Evolutionary conservation across 176 grass and related monocot genomes (phyloP).

Genomic region (Coix lacrymajobi): DNA sequence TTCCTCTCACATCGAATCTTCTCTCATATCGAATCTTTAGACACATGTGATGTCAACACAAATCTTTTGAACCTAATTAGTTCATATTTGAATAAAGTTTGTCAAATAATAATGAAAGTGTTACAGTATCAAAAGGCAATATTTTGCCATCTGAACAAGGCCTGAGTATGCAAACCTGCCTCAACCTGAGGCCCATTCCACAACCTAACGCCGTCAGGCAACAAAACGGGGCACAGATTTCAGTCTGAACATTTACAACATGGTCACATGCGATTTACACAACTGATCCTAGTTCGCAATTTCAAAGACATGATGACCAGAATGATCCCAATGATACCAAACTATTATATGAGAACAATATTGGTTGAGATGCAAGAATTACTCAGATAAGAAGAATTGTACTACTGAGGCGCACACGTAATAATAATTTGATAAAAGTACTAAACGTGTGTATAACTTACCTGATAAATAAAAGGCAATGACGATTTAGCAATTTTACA

Average conservation of each 20-base stretch:
- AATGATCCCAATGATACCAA: not conserved
- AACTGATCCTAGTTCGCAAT: not conserved
- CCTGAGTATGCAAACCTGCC: not conserved
- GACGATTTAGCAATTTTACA: conserved; percentile 4
- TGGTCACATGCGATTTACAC: not conserved
- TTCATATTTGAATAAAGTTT: too few species aligned
- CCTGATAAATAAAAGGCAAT: not conserved
- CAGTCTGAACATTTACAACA: not conserved
- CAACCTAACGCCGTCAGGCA: not conserved
- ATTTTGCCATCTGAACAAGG: too few species aligned
- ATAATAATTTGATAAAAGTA: not conserved
- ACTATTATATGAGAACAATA: too few species aligned
- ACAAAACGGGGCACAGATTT: not conserved
- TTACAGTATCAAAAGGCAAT: too few species aligned
- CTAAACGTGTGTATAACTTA: not conserved
- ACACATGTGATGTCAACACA: too few species aligned
- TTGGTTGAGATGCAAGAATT: not conserved
- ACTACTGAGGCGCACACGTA: not conserved
- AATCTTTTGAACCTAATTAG: too few species aligned
- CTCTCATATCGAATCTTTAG: too few species aligned
- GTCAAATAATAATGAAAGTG: too few species aligned
- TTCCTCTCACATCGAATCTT: too few species aligned
- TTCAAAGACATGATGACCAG: not conserved
- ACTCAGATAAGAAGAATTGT: not conserved
- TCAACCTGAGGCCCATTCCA: not conserved